A percentile compares a stretch with the other conserved stretches of the same genome.
These are phyloP conservation scores for Arbutus unedo DNA, from an alignment of 148 eudicot species.

Conservation along the genomic window DNA sequence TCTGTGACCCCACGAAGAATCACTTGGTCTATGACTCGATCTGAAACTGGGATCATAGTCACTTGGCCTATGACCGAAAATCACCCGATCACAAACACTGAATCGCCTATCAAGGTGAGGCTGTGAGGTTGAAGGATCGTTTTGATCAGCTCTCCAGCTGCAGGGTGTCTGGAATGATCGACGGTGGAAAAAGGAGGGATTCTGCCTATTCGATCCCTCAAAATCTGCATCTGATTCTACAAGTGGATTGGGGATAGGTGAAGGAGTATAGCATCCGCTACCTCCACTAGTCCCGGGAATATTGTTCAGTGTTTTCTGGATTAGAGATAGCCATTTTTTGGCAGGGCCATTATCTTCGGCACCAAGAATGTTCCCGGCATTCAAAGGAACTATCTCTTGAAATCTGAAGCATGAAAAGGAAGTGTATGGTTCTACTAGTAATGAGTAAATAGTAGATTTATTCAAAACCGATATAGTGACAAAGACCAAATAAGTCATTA, in stretches of 20 bases:
- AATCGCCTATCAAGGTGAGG: conserved; percentile 82
- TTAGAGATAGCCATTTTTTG: conserved; percentile 70
- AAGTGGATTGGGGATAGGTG: conserved; percentile 82
- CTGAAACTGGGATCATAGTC: conserved; percentile 37
- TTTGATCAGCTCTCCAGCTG: conserved; percentile 49
- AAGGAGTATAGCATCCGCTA: conserved; percentile 73
- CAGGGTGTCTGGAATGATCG: conserved; percentile 79
- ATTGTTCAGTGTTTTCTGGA: conserved; percentile 72
- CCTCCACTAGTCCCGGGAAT: conserved; percentile 75
- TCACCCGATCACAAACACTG: conserved; percentile 84
- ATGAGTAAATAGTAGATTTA: background rate
- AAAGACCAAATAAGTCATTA: conserved; percentile 23
- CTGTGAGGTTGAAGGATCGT: conserved; percentile 57
- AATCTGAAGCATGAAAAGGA: conserved; percentile 46
- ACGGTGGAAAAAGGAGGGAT: conserved; percentile 62
- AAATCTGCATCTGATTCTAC: conserved; percentile 86
- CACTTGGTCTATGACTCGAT: conserved; percentile 39
- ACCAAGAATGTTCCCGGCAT: conserved; percentile 88
- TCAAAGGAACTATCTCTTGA: conserved; percentile 91
- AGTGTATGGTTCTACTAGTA: background rate
- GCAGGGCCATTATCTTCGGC: conserved; percentile 97
- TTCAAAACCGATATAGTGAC: background rate
- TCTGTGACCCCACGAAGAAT: conserved; percentile 33
- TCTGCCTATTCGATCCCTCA: conserved; percentile 66
- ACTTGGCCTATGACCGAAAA: conserved; percentile 79